These are phyloP conservation scores for Thuja plicata DNA, from an alignment of 83 land plant genomes.

Conservation along the genomic window DNA sequence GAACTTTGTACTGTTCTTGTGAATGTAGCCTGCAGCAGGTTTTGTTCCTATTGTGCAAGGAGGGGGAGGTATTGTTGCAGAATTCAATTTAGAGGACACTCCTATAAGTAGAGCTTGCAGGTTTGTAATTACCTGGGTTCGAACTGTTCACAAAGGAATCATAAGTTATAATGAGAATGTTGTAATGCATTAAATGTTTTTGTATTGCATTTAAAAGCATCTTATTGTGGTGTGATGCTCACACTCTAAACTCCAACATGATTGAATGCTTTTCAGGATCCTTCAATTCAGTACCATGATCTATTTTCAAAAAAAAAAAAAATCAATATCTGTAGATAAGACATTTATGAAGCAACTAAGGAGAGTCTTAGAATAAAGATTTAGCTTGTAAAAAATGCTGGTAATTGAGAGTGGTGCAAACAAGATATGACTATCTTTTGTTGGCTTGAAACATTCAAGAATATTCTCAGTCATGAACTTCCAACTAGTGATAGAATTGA, in stretches of 20 bases:
- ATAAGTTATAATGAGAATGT: neutral
- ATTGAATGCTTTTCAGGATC: too few relatives aligned
- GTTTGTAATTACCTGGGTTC: neutral
- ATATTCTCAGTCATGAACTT: too few relatives aligned
- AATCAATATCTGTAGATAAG: too few relatives aligned
- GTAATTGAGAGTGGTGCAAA: too few relatives aligned
- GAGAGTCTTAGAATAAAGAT: too few relatives aligned
- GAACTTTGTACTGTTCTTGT: neutral
- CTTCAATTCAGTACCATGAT: too few relatives aligned
- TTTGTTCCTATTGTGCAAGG: conserved; percentile 51
- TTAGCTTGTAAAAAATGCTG: too few relatives aligned
- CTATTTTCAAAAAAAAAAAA: too few relatives aligned
- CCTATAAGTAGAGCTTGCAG: conserved; percentile 47
- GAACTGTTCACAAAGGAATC: neutral
- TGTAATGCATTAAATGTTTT: neutral
- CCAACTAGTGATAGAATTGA: too few relatives aligned
- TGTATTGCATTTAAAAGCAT: neutral
- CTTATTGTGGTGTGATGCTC: neutral
- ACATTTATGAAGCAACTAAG: too few relatives aligned
- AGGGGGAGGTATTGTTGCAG: conserved; percentile 51
- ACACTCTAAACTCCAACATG: neutral
- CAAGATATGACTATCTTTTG: too few relatives aligned
- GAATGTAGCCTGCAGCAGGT: conserved; percentile 51
- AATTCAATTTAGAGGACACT: conserved; percentile 55
- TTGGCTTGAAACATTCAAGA: too few relatives aligned